Evolutionary conservation across 2,329 filamentous ascomycete genomes (phyloP).

Genomic region (Xenosphaeropsis pyriputrescens): DNA sequence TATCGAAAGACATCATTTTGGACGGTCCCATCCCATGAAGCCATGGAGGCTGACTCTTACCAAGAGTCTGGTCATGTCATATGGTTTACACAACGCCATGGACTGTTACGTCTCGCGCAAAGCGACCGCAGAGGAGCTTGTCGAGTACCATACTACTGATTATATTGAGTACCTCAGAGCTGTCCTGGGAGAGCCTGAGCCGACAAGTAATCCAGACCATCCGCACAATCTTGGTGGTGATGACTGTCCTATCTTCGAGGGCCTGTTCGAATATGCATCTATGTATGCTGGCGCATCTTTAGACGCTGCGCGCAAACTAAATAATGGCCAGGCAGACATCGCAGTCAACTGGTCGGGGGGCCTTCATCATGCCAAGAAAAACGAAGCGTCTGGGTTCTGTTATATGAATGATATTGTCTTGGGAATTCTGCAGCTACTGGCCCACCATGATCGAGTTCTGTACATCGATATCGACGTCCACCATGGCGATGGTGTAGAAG

Average conservation of each 20-base stretch:
- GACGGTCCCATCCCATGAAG: conserved; percentile 96
- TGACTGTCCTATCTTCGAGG: conserved; percentile 94
- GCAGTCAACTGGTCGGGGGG: conserved; percentile 97
- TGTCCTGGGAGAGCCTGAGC: conserved; percentile 51
- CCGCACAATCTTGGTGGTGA: conserved; percentile 80
- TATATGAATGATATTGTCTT: conserved; percentile 99
- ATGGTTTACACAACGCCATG: conserved; percentile 95
- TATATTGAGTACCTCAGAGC: conserved; percentile 81
- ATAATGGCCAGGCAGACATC: conserved; percentile 78
- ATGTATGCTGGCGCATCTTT: conserved; percentile 84
- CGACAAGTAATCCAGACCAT: conserved; percentile 39
- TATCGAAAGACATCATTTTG: conserved; percentile 95
- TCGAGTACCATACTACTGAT: conserved; percentile 72
- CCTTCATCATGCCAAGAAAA: conserved; percentile 89
- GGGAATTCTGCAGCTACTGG: conserved; percentile 76
- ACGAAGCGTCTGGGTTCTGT: conserved; percentile 89
- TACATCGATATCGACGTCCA: conserved; percentile 94
- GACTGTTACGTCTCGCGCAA: conserved; percentile 77
- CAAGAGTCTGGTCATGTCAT: conserved; percentile 86
- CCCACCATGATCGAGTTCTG: conserved; percentile 68
- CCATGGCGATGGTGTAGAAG: conserved; percentile 81
- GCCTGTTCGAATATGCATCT: conserved; percentile 87
- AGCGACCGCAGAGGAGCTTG: conserved; percentile 78
- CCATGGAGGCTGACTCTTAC: conserved; percentile 93
- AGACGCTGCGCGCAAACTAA: conserved; percentile 81